These are phyloP conservation scores for Daldinia sp. DNA, from an alignment of 2,329 filamentous ascomycete species.

Conservation along the genomic window DNA sequence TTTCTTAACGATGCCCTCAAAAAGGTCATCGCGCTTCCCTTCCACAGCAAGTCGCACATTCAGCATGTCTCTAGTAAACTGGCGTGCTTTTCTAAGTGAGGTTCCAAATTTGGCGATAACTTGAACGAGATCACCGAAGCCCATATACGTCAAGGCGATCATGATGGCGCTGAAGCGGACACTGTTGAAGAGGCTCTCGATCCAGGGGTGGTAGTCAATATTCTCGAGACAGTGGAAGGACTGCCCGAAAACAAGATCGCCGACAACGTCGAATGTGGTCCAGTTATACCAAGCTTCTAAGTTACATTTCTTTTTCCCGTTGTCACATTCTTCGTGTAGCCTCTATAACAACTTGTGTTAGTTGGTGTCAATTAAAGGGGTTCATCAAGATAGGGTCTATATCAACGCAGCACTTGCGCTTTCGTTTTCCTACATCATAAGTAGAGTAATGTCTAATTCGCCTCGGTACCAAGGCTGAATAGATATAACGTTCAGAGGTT, in stretches of 20 bases:
- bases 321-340: conserved; percentile 51
- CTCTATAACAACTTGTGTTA: conserved; percentile 34
- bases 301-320: conserved; percentile 45
- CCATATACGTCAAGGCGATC: conserved; percentile 42
- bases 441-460: background rate
- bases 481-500: background rate
- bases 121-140: conserved; percentile 42
- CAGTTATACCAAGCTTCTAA: conserved; percentile 56
- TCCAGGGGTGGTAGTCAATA: conserved; percentile 52
- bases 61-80: conserved; percentile 45
- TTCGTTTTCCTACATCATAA: background rate
- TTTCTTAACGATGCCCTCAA: conserved; percentile 51
- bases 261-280: conserved; percentile 50
- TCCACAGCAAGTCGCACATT: conserved; percentile 42
- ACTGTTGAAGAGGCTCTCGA: conserved; percentile 50
- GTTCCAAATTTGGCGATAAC: conserved; percentile 33
- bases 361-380: conserved; percentile 8
- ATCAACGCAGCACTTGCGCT: background rate
- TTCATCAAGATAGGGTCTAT: background rate
- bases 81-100: conserved; percentile 31
- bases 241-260: conserved; percentile 57
- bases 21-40: conserved; percentile 48
- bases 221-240: conserved; percentile 55
- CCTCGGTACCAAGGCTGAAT: background rate
- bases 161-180: conserved; percentile 45